Percentiles rank a stretch among this genome's conserved stretches.
Conservation (phyloP, 495 filamentous ascomycete species). For the Delitschia confertaspora region DNA sequence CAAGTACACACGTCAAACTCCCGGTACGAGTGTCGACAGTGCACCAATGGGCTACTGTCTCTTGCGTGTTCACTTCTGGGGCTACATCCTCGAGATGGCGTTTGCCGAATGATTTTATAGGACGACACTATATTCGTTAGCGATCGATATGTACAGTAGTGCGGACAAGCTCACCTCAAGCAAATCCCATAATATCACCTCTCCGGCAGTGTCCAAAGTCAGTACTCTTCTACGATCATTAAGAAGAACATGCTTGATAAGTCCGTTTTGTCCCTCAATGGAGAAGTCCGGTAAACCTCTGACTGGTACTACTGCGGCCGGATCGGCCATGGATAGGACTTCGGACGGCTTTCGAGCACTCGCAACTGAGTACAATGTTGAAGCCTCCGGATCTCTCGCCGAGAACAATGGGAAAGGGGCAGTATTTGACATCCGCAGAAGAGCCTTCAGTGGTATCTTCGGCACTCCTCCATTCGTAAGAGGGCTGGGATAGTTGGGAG, state of each 20-base stretch:
- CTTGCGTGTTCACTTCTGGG: conserved; percentile 74
- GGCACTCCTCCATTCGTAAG: conserved; percentile 42
- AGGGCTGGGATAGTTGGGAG: conserved; percentile 15
- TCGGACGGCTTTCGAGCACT: conserved; percentile 47
- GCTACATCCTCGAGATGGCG: conserved; percentile 86
- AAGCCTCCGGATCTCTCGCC: conserved; percentile 42
- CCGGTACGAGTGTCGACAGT: conserved; percentile 89
- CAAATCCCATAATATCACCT: conserved; percentile 94
- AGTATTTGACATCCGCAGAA: conserved; percentile 75
- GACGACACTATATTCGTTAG: conserved; percentile 54
- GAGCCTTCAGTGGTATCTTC: conserved; percentile 65
- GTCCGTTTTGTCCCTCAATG: conserved; percentile 91
- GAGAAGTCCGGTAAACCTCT: conserved; percentile 54
- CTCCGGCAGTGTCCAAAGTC: conserved; percentile 88
- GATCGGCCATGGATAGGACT: conserved; percentile 10
- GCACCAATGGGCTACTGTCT: conserved; percentile 91
- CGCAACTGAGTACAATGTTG: conserved; percentile 41
- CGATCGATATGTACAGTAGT: not conserved
- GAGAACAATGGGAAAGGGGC: conserved; percentile 55
- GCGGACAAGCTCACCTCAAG: conserved; percentile 53
- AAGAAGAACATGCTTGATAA: conserved; percentile 86
- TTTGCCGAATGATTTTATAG: conserved; percentile 82
- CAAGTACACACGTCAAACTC: conserved; percentile 77
- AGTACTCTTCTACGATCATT: conserved; percentile 85
- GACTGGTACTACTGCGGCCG: conserved; percentile 36